Percentiles rank a stretch among this genome's conserved stretches.
These are phyloP conservation scores for Zymoseptoria pseudotritici DNA, from an alignment of 2,329 filamentous ascomycete species.

Conservation along the genomic window DNA sequence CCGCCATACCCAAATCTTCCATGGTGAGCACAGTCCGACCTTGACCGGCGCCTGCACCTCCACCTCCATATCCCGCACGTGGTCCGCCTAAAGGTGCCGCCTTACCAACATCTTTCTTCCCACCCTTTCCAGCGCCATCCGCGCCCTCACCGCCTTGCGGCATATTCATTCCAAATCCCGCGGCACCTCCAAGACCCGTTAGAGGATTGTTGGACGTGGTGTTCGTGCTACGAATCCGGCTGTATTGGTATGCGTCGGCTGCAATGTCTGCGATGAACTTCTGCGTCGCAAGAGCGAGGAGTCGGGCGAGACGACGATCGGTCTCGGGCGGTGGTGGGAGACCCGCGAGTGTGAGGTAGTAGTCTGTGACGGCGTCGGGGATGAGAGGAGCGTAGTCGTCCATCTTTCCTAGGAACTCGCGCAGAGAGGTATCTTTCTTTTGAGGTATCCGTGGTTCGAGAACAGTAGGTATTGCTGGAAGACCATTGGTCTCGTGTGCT, in stretches of 20 bases:
- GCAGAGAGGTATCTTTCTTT: constrained; percentile 84
- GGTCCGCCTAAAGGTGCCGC: constrained; percentile 41
- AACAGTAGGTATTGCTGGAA: constrained; percentile 42
- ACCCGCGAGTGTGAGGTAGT: constrained; percentile 94
- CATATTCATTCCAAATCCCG: constrained; percentile 57
- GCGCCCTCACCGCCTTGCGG: constrained; percentile 46
- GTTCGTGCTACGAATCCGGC: constrained; percentile 87
- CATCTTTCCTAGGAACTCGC: constrained; percentile 93
- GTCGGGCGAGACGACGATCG: constrained; percentile 79
- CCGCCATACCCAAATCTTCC: constrained; percentile 97
- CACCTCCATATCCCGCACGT: constrained; percentile 59
- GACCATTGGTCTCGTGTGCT: constrained; percentile 69
- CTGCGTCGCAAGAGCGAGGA: constrained; percentile 94
- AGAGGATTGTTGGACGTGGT: constrained; percentile 86
- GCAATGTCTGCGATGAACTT: constrained; percentile 98
- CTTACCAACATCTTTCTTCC: constrained; percentile 35
- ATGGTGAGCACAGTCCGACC: constrained; percentile 93
- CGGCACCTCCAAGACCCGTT: constrained; percentile 71
- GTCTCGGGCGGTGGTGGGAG: constrained; percentile 88
- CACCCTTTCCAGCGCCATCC: constrained; percentile 46
- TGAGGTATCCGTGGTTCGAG: constrained; percentile 55
- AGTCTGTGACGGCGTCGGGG: constrained; percentile 92
- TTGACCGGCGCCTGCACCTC: constrained; percentile 79
- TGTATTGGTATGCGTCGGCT: constrained; percentile 96
- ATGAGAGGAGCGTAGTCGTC: constrained; percentile 99